These are phyloP conservation scores for Calocera cornea DNA, from an alignment of 768 basidiomycete genomes.

Conservation along the genomic window DNA sequence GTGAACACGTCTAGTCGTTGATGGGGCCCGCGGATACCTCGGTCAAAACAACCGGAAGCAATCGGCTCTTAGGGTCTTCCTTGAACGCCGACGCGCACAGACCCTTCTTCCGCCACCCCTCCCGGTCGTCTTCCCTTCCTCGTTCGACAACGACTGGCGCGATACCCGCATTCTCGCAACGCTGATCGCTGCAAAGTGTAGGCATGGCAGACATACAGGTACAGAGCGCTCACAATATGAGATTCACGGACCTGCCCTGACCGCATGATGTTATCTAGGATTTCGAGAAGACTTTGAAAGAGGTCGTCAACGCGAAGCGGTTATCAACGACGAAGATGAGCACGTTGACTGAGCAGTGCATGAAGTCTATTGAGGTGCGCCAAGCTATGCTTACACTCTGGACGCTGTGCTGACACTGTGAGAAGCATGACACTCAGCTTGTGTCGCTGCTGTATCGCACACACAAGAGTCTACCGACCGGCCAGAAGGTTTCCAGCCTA, in stretches of 20 bases:
- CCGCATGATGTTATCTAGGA: conserved; percentile 33
- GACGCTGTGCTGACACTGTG: background rate
- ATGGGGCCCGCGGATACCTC: too few species aligned
- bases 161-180: background rate
- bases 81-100: background rate
- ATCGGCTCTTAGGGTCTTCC: background rate
- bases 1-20: background rate
- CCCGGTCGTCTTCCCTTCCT: background rate
- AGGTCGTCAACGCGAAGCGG: conserved; percentile 69
- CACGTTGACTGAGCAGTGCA: conserved; percentile 56
- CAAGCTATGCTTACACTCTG: background rate
- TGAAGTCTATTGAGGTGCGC: conserved; percentile 66
- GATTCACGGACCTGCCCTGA: background rate
- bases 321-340: conserved; percentile 79
- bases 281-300: conserved; percentile 68
- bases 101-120: background rate
- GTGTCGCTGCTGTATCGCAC: conserved; percentile 80
- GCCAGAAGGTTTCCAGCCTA: conserved; percentile 70
- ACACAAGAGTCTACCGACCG: conserved; percentile 59
- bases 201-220: background rate
- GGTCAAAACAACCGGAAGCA: background rate
- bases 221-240: background rate
- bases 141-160: background rate
- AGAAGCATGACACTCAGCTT: conserved; percentile 69
- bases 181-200: too few species aligned